These are phyloP conservation scores for Starmerella khaoyaiensis DNA, from an alignment of 805 yeast genomes.

Conservation along the genomic window DNA sequence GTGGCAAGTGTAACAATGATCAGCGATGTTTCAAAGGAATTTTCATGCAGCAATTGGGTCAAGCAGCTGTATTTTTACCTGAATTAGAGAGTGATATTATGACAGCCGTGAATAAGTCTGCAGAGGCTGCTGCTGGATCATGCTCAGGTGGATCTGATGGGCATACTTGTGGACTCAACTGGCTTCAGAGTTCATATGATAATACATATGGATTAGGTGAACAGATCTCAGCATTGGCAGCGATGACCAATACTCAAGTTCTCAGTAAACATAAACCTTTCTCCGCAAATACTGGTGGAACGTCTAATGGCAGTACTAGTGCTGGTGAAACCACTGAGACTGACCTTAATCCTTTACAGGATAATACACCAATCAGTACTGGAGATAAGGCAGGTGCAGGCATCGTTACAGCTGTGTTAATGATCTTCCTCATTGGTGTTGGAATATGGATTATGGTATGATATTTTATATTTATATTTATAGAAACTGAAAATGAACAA, in stretches of 20 bases:
- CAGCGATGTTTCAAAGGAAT: conserved; percentile 66
- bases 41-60: conserved; percentile 50
- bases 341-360: conserved; percentile 17
- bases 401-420: conserved; percentile 61
- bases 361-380: conserved; percentile 33
- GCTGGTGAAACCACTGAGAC: conserved; percentile 41
- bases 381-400: conserved; percentile 87
- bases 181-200: conserved; percentile 55
- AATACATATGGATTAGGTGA: conserved; percentile 67
- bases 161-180: conserved; percentile 67
- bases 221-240: conserved; percentile 67
- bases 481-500: too few relatives aligned
- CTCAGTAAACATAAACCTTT: conserved; percentile 41
- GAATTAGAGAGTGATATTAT: conserved; percentile 37
- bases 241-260: conserved; percentile 37
- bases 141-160: conserved; percentile 75
- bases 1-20: conserved; percentile 47
- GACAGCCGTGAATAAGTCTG: conserved; percentile 38
- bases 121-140: conserved; percentile 59
- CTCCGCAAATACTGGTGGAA: conserved; percentile 52
- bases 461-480: too few relatives aligned
- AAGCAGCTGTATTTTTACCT: conserved; percentile 50
- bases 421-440: conserved; percentile 49
- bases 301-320: conserved; percentile 51
- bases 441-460: conserved; percentile 59